Evolutionary conservation across 495 filamentous ascomycete genomes (phyloP), one percentile per base, ranked within the genome.

Genomic region (Penicillium dipodomyicola): DNA sequence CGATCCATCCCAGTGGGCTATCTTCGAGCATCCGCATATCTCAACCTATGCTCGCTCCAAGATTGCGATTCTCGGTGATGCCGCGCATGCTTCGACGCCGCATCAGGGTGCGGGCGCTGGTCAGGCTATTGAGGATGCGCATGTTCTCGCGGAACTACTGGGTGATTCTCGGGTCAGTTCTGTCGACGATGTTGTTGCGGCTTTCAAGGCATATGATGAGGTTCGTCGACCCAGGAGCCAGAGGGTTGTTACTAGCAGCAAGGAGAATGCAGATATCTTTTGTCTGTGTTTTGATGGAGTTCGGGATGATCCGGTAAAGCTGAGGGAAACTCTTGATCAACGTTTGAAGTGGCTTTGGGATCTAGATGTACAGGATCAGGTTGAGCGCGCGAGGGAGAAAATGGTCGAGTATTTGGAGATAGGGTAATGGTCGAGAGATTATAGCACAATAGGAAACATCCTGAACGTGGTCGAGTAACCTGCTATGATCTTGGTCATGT

Each of bases 61-160:
- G 0, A 61, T 89, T 0, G 81, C 79, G 6, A 72, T 90, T 2
- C 68, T 88, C 0, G 87, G 88, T 1, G 87, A 90, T 59, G 87
- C 87, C 1, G 87, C 87, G 0, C 87, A 90, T 58, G 85, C 87
- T 0, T 79, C 80, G 0, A 87, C 86, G 3, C 87, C 87, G 0
- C 86, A 89, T 61, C 85, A 89, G 59, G 87, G 86, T 9, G 77
- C 86, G 2, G 87, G 87, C 1, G 86, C 85, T 0, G 86, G 87
- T 0, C 81, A 85, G 70, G 83, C 84, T 3, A 81, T 90, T 32
- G 87, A 90, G 62, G 87, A 90, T 68, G 80, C 84, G 6, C 79
- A 79, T 46, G 75, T 88, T 12, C 69, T 90, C 1, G 73, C 78
- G 12, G 73, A 76, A n/a, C 63, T 90, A 0, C 67, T 89, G 2